These are phyloP conservation scores for Pezicula radicicola DNA, from an alignment of 2,329 filamentous ascomycete species.

Conservation along the genomic window DNA sequence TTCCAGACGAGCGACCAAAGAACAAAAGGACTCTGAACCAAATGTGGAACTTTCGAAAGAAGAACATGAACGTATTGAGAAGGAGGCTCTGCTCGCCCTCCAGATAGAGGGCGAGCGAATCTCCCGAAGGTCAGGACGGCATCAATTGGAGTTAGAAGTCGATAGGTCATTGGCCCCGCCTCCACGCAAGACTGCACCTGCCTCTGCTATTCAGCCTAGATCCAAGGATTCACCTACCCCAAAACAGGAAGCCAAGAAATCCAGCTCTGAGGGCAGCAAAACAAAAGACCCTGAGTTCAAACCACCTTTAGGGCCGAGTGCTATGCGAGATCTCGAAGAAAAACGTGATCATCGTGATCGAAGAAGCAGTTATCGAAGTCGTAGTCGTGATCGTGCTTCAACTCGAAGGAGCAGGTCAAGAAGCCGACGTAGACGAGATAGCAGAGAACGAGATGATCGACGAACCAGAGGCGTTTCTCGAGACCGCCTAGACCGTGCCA, in stretches of 20 bases:
- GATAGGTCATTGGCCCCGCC: conserved; percentile 29
- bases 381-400: conserved; percentile 24
- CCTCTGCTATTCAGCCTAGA: conserved; percentile 30
- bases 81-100: conserved; percentile 30
- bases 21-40: conserved; percentile 9
- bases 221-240: conserved; percentile 19
- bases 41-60: conserved; percentile 27
- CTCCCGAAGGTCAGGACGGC: conserved; percentile 23
- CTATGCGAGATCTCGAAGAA: conserved; percentile 8
- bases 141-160: conserved; percentile 29
- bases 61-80: conserved; percentile 28
- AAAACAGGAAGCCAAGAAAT: conserved; percentile 25
- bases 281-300: conserved; percentile 12
- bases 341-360: conserved; percentile 9
- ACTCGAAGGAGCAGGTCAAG: conserved; percentile 18
- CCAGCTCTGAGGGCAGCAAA: conserved; percentile 9
- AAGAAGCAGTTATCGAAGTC: conserved; percentile 13
- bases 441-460: conserved; percentile 16
- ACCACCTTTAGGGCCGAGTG: conserved; percentile 15
- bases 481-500: conserved; percentile 12
- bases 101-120: conserved; percentile 28
- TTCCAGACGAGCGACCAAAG: conserved; percentile 10
- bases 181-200: conserved; percentile 27
- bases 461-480: conserved; percentile 19
- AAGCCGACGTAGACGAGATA: conserved; percentile 14